Conservation (phyloP, 139 green algal species). For the Mesostigma viride region DNA sequence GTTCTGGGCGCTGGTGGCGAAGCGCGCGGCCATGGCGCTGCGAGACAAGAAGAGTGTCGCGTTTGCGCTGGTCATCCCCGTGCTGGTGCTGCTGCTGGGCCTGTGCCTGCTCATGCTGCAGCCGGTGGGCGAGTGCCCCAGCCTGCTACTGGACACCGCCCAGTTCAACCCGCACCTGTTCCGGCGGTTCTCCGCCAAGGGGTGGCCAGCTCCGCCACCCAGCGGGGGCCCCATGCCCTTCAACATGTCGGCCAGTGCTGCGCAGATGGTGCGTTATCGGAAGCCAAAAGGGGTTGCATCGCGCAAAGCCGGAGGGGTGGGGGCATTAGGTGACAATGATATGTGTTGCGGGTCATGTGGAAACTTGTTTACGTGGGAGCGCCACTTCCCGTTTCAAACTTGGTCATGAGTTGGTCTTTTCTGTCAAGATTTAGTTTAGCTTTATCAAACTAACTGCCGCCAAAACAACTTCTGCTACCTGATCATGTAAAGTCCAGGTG, state of each 20-base stretch:
- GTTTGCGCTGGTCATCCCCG: conserved; percentile 24
- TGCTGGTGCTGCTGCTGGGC: conserved; percentile 17
- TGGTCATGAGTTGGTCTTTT: no score
- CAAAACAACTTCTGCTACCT: not conserved
- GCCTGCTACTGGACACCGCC: not conserved
- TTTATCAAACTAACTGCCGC: no score
- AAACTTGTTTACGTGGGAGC: not conserved
- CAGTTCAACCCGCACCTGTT: not conserved
- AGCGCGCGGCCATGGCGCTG: conserved; percentile 7
- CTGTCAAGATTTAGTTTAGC: no score
- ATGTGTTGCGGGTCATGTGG: not conserved
- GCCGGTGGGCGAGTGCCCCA: not conserved
- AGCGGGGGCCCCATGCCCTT: not conserved
- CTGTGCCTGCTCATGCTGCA: conserved; percentile 3
- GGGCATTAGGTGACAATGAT: not conserved
- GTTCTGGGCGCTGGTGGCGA: conserved; percentile 13
- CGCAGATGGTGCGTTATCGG: not conserved
- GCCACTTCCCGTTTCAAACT: not conserved
- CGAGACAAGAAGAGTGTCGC: conserved; percentile 3
- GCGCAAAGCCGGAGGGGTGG: not conserved
- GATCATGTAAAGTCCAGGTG: not conserved
- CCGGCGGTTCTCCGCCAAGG: not conserved
- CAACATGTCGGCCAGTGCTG: not conserved
- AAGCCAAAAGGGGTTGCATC: not conserved
- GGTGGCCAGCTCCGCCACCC: not conserved